Base-by-base conservation (phyloP, 2,329 filamentous ascomycete genomes). In the Pestalotiopsis sp. region DNA sequence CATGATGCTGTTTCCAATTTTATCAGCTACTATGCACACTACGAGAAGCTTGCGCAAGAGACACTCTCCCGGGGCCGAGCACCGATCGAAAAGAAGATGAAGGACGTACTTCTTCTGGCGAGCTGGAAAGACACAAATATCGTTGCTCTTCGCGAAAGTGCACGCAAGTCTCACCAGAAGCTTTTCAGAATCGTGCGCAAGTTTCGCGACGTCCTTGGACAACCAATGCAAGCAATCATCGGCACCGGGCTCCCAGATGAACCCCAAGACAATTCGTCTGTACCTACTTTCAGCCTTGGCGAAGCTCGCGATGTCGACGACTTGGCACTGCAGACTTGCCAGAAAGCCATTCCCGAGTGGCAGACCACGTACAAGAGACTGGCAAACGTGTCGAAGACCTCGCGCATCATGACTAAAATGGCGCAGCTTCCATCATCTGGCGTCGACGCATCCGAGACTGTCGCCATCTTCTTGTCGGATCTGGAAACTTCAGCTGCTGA, bases 41-140 rank as follows among this genome's bases (percentile, higher is more conserved):
- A 93, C 74, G 88, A 92, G 75, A 84, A 85, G 68, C 82, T 87
- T 4, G 88, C 95, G 7, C 81, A 86, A 13, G 91, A 93, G 70
- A 82, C 85, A 1, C 86, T 98, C 45, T 82, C 82, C 23, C 88
- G 88, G 59, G 92, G 91, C n/a, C 89, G 94, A 67, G 83, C 85
- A 6, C 85, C 87, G 0, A 86, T 98, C n/a, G 95, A 98, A 78
- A 97, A 94, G 80, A 90, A 94, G 68, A 93, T 98, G 87, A 95
- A 92, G 77, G 93, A 98, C 73, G 91, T 98, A n/a, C 87, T 99
- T 17, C 89, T 97, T 66, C 84, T 99, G 74, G 94, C 95, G 7
- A 98, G 94, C 79, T 99, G 97, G 97, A 98, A 97, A 79, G 96
- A 99, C 74, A 97, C 93, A 25, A 99, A 98, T 75, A 97, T 99